Conservation (phyloP, 441 rosid species). For the Erodium trifolium region DNA sequence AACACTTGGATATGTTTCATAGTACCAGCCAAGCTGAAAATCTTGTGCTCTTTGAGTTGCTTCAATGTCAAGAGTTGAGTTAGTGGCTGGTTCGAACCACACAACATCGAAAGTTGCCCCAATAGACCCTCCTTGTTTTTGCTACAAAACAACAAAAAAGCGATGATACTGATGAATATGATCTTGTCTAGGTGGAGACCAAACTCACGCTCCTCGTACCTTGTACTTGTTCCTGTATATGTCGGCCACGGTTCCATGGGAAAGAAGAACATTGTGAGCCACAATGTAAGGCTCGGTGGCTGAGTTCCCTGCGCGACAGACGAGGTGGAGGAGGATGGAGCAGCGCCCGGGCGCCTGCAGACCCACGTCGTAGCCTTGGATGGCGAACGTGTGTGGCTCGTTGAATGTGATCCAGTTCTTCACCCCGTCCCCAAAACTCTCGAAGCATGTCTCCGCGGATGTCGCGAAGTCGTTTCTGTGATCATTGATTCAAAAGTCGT, state of each 20-base stretch:
- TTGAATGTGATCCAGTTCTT: conserved; percentile 66
- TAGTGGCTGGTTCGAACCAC: conserved; percentile 51
- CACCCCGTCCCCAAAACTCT: conserved; percentile 63
- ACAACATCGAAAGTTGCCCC: conserved; percentile 56
- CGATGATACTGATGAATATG: too few species aligned
- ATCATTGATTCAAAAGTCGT: neutral
- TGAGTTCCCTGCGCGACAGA: conserved; percentile 53
- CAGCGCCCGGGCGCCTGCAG: conserved; percentile 62
- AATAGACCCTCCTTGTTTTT: conserved; percentile 47
- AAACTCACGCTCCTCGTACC: conserved; percentile 24
- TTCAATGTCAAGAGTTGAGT: conserved; percentile 41
- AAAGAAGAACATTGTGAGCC: conserved; percentile 49
- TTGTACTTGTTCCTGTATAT: conserved; percentile 44
- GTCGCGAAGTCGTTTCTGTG: conserved; percentile 51
- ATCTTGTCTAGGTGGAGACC: neutral
- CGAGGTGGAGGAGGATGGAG: conserved; percentile 30
- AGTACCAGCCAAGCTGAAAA: conserved; percentile 76
- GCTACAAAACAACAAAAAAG: conserved; percentile 20
- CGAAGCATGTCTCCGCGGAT: conserved; percentile 55
- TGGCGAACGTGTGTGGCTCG: conserved; percentile 52
- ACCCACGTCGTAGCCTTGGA: conserved; percentile 64
- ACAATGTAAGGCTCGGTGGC: conserved; percentile 68
- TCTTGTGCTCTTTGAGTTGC: conserved; percentile 77
- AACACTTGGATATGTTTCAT: conserved; percentile 2
- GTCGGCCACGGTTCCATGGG: conserved; percentile 45